Evolutionary conservation across 441 rosid species (phyloP), one percentile per base, ranked within the genome.

Genomic region (Sinapis alba): DNA sequence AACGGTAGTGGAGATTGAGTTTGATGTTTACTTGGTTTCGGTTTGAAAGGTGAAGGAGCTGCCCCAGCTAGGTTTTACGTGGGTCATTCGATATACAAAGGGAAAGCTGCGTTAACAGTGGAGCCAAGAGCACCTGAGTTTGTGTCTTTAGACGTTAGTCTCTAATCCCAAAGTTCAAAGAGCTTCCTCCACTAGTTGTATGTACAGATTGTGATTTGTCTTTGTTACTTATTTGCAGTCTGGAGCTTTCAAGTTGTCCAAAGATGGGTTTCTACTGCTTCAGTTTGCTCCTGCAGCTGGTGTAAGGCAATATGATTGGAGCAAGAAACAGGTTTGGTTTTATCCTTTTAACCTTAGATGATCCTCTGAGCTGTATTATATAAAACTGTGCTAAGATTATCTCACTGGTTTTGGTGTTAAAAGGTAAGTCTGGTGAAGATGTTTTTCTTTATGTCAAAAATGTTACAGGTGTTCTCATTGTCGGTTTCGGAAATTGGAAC

Each of bases 41-140:
- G 20, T 38, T 54, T 62, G 73, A 47, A 79, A 74, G 89, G 69
- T 41, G 87, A 83, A 71, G 90, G 82, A 60, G 41, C 32, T n/a
- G n/a, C n/a, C 24, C 84, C 88, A 4, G 67, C 92, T 53, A 88
- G 82, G 82, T 85, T 88, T 74, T 94, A 78, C 38, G 97, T 90
- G 60, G 89, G 94, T 4, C 91, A 95, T 80, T 89, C 97, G 6
- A 87, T 95, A 62, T 95, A 92, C 86, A 95, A 95, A 84, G 99
- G 99, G 71, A 95, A 95, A 83, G 98, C 96, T 58, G 99, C 93
- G 18, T 79, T 95, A 41, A 86, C 91, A 0, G 89, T 91, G 30
- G 92, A 88, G 60, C 99, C 97, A 20, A 79, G 76, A 79, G 87
- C 93, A 41, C 99, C 98, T 0, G 97, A 92, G 80, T 95, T 92